Evolutionary conservation across 805 yeast species (phyloP), one percentile per base, ranked within the genome.

Genomic region (Sugiyamaella valdiviana): DNA sequence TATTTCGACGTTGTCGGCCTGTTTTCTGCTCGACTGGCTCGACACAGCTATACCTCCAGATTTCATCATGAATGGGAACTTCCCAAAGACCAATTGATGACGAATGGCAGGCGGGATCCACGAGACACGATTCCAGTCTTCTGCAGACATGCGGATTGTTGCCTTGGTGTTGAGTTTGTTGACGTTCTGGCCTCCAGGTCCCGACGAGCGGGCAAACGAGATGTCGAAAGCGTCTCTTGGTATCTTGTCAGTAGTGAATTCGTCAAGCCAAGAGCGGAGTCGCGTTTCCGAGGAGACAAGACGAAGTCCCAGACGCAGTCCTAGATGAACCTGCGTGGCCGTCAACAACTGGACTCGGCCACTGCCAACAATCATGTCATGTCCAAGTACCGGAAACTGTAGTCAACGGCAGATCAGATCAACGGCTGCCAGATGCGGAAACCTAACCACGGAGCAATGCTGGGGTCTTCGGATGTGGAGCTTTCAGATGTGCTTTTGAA

Each of bases 151-250:
- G 4, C 76, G 67, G 16, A 86, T 60, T 0, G 86, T 80, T 6
- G 89, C 86, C 57, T 85, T 82, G 1, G 85, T 74, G 24, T 69
- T 72, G 49, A 67, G 71, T 57, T 86, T 86, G 63, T 86, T 86
- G 9, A 87, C 95, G 59, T 87, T 83, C 57, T 86, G 95, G 0
- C 95, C 95, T 1, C 95, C 95, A 0, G 95, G 87, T 0, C 95
- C 95, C 29, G 89, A 78, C 0, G 93, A 76, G 50, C 90, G 64
- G 46, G 79, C 69, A 58, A 66, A 82, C 3, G 71, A 53, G 1
- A 75, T 59, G 1, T 66, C 64, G 56, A 82, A 81, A 14, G 63
- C 56, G 15, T 62, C 53, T 12, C 67, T 61, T 0, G 85, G 86
- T 2, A 82, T 68, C 5, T 60, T 48, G 1, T 51, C 24, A 5